Evolutionary conservation across 768 basidiomycete genomes (phyloP).

Genomic region (Phanerodontia chrysosporium): DNA sequence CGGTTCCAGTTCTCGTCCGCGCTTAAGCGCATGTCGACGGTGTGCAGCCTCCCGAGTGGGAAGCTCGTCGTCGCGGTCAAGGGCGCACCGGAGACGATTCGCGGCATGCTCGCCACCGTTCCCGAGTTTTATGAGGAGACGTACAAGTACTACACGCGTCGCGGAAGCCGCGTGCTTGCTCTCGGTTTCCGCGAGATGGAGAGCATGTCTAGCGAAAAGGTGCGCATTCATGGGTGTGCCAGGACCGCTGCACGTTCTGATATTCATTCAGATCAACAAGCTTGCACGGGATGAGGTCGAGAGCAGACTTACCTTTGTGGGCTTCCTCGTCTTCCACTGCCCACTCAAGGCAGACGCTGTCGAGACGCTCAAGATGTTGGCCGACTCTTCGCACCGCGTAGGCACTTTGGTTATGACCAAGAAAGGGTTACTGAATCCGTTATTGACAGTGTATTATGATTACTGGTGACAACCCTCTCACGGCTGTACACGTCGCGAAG

Average conservation of each 20-base stretch:
- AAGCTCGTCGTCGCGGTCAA: slow-evolving; percentile 75
- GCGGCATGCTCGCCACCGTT: slow-evolving; percentile 70
- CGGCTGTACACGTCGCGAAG: slow-evolving; percentile 91
- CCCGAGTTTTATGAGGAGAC: slow-evolving; percentile 88
- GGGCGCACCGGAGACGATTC: slow-evolving; percentile 97
- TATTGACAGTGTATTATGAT: slow-evolving; percentile 90
- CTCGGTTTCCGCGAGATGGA: slow-evolving; percentile 86
- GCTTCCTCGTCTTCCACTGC: slow-evolving; percentile 98
- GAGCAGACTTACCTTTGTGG: slow-evolving; percentile 75
- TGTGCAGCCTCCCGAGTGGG: slow-evolving; percentile 62
- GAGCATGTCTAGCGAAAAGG: slow-evolving; percentile 64
- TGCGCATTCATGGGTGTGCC: slow-evolving; percentile 28
- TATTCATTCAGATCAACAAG: slow-evolving; percentile 69
- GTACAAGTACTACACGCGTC: slow-evolving; percentile 90
- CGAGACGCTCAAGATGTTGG: slow-evolving; percentile 86
- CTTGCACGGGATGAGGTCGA: slow-evolving; percentile 81
- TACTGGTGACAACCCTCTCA: slow-evolving; percentile 97
- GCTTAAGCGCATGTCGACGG: slow-evolving; percentile 95
- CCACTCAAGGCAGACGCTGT: slow-evolving; percentile 94
- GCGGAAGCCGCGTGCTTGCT: slow-evolving; percentile 91
- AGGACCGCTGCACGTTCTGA: background rate
- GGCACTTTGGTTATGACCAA: no score
- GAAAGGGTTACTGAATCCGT: no score
- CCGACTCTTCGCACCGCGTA: slow-evolving; percentile 94
- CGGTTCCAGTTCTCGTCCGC: slow-evolving; percentile 98